Evolutionary conservation across 2,329 filamentous ascomycete species (phyloP), one percentile per base, ranked within the genome.

Genomic region (Talaromyces sp.): DNA sequence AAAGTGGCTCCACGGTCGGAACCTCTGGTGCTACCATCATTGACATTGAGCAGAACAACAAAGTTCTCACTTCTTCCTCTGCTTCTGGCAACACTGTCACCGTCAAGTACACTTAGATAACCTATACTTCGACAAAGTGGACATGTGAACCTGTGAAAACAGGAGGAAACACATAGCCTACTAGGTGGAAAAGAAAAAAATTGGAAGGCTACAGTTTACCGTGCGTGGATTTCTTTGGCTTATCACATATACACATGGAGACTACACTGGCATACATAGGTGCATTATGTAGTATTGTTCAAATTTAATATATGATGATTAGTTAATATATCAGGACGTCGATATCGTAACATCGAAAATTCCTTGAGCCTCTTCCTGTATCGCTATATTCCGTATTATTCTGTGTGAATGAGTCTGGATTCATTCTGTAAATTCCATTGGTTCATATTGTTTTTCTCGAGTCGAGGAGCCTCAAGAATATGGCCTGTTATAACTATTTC

Each of bases 11-110:
- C 6, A 49, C 32, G 14, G 56, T 62, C 26, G 21, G 27, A 11
- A 49, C 60, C 31, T 13, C 21, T 31, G 60, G 53, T 58, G 52
- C 60, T 9, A 55, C 51, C 9, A 73, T 82, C 61, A 68, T 82
- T 55, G 79, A 82, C 58, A 77, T 83, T 59, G 69, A 79, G 70
- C 80, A 82, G 70, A 71, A 70, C 58, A 52, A n/a, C 19, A 43
- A 24, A 10, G 60, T 62, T 27, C 60, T 58, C 17, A 62, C 60
- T 38, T 62, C 60, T 32, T 56, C 54, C 31, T 41, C 51, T 43
- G 56, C 49, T 62, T 62, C 60, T 32, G 60, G 60, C 14, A 52
- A 11, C 27, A 62, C 56, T 24, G 60, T 58, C 27, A 58, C 50
- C 14, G 60, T 62, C 32, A 52, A 38, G 43, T 62, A 62, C 35